Evolutionary conservation across 345 rosid genomes (phyloP), one percentile per base, ranked within the genome.

Genomic region (Eucalyptus shirleyi): DNA sequence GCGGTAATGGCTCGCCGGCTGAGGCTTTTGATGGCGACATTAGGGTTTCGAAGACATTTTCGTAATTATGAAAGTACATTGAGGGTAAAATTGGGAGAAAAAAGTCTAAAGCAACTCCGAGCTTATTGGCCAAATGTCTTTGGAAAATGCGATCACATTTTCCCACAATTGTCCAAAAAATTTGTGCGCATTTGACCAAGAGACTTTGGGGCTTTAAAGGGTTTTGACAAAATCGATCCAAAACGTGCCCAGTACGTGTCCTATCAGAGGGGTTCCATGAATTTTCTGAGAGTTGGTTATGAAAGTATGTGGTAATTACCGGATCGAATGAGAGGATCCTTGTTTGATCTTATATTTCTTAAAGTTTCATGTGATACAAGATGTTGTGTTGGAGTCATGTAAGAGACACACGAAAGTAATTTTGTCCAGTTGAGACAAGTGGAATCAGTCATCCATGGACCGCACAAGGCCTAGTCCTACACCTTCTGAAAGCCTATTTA

Each of bases 401-500:
- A 13, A 30, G 34, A 30, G 34, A 32, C 72, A 62, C 2, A 9
- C 0, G 9, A 6, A 30, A 0, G 3, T 62, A 14, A 62, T 18
- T 34, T 37, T 6, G 44, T 34, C 44, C 8, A 6, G 4, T 6
- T 18, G 5, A 72, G 4, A 18, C 1, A 2, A 18, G 82, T 1
- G 13, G 26, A 18, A 72, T 34, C 7, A 1, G 24, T 72, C 26
- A 6, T 72, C 44, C 34, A 19, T 42, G 44, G 12, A 10, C 40
- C 40, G 0, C 18, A 9, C 5, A 67, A 67, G 80, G 42, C 28
- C 26, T 10, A 21, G 2, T 4, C 1, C 30, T 1, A 32, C 32
- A 32, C 21, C 80, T 67, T 32, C 1, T 8, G 3, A 67, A 9
- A 17, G 21, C 11, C 12, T 34, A 10, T 9, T 18, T 10, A 34